Evolutionary conservation across 306 rosid genomes (phyloP).

Genomic region (Dryas alaskensis): DNA sequence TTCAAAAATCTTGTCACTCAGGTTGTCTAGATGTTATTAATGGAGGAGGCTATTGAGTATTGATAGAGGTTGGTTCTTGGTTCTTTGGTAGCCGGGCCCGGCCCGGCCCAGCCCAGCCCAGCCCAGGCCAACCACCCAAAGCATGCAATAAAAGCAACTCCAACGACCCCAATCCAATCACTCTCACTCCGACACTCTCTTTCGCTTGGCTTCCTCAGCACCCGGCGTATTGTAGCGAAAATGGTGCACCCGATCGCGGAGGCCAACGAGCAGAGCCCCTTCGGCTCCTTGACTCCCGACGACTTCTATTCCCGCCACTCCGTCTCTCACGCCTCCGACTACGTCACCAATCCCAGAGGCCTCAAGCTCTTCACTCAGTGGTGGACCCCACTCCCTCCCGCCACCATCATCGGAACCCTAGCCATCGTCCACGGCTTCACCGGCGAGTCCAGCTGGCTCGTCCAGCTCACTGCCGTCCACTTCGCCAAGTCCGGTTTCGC

Average conservation of each 20-base stretch:
- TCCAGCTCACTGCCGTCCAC: conserved; percentile 81
- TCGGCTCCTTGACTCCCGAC: conserved; percentile 58
- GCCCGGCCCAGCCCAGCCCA: no score
- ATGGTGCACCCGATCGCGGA: conserved; percentile 85
- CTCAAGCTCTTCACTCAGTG: conserved; percentile 85
- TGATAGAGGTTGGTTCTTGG: no score
- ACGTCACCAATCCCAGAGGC: conserved; percentile 64
- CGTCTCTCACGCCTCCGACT: conserved; percentile 67
- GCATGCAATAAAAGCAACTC: no score
- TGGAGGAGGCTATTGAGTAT: no score
- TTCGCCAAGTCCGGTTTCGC: conserved; percentile 78
- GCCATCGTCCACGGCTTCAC: conserved; percentile 89
- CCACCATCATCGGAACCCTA: conserved; percentile 45
- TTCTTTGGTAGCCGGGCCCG: no score
- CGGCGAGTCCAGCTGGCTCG: conserved; percentile 95
- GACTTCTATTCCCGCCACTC: conserved; percentile 80
- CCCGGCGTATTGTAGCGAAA: neutral
- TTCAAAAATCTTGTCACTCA: no score
- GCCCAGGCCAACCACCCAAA: no score
- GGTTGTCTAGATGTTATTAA: no score
- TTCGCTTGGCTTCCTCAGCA: neutral
- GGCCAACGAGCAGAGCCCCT: conserved; percentile 76
- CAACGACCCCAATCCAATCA: neutral
- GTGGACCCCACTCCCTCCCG: conserved; percentile 83
- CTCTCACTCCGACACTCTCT: neutral